Evolutionary conservation across 2,329 filamentous ascomycete genomes (phyloP), one percentile per base, ranked within the genome.

Genomic region (Ophiostoma australiae): DNA sequence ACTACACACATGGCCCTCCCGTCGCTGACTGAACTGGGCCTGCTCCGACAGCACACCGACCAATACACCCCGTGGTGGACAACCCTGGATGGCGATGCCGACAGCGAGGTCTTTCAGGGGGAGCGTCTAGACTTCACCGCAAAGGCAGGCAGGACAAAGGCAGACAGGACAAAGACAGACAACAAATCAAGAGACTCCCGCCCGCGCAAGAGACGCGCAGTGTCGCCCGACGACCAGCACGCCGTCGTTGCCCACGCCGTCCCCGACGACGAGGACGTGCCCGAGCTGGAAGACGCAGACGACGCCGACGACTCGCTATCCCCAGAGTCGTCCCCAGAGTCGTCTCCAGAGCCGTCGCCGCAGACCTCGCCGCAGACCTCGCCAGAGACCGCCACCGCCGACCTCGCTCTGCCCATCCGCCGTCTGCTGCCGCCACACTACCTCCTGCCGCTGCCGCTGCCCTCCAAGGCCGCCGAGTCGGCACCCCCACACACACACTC

Each of bases 1-100:
- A 41, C 39, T 13, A 41, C 1, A 66, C 31, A 66, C 27, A 67
- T 71, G 23, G 48, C 67, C 2, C 58, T 73, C 33, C 72, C 72
- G 31, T 73, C 73, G 7, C 63, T 73, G 17, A 69, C 70, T 0
- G 73, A 73, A 27, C 73, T 73, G 17, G 73, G 73, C n/a, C 70
- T 73, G 2, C 67, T 73, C 3, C 27, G 52, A 33, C 72, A 70
- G 41, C 48, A 37, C 63, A 23, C 67, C 20, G 31, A 20, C 17
- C 1, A 13, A 11, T 41, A 67, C 39, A 23, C 37, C 37, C 66
- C 66, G 20, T 67, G 66, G 66, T 67, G 66, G 66, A 48, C 66
- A 7, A 67, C 66, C 13, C 39, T 67, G 15, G 35, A 44, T 1
- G 44, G 48, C 20, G 13, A 58, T 13, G 44, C 0, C 41, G 48